These are phyloP conservation scores for Backusella tuberculispora DNA, from an alignment of 192 early-diverging fungal genomes.

Conservation along the genomic window DNA sequence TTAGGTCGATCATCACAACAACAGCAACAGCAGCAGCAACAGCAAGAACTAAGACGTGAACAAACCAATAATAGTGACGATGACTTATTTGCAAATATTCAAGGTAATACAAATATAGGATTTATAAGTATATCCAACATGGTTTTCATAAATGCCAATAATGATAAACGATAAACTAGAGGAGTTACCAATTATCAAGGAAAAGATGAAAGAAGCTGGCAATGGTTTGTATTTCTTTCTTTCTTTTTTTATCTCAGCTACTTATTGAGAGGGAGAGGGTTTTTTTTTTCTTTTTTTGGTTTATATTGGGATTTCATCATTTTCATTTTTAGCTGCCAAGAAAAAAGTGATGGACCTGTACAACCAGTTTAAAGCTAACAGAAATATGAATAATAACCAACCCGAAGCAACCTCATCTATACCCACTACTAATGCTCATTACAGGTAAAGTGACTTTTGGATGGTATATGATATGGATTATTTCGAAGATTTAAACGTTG, in stretches of 20 bases:
- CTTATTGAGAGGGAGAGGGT: too few species aligned
- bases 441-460: slow-evolving; percentile 13
- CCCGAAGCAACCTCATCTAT: slow-evolving; percentile 3
- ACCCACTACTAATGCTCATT: slow-evolving; percentile 28
- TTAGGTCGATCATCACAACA: slow-evolving; percentile 22
- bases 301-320: neutral
- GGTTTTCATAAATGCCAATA: neutral
- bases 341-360: slow-evolving; percentile 62
- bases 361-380: slow-evolving; percentile 50
- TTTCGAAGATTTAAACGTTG: too few species aligned
- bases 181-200: slow-evolving; percentile 61
- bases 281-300: too few species aligned
- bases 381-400: slow-evolving; percentile 21
- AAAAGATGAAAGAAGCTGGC: slow-evolving; percentile 56
- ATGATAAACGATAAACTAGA: slow-evolving; percentile 35
- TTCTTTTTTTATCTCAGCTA: too few species aligned
- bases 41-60: slow-evolving; percentile 29
- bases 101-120: slow-evolving; percentile 14
- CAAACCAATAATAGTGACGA: slow-evolving; percentile 19
- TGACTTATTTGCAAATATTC: slow-evolving; percentile 38
- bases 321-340: slow-evolving; percentile 52
- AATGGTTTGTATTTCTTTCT: slow-evolving; percentile 32
- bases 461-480: too few species aligned
- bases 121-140: neutral
- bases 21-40: slow-evolving; percentile 41